These are phyloP conservation scores for Lupinus albus DNA, from an alignment of 306 rosid genomes.

Conservation along the genomic window DNA sequence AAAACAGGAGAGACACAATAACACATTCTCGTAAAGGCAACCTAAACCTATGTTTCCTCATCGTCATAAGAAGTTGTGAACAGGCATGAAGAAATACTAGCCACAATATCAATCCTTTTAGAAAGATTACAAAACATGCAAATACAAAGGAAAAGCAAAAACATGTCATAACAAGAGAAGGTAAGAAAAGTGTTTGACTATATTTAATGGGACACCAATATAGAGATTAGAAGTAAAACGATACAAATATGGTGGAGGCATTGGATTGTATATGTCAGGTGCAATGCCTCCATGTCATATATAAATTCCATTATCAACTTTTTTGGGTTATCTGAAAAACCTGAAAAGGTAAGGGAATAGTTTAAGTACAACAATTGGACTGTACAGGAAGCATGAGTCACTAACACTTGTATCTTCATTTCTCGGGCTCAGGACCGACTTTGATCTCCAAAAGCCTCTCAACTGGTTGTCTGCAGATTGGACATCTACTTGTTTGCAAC, in stretches of 20 bases:
- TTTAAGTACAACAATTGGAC: slow-evolving; percentile 48
- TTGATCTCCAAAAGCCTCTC: slow-evolving; percentile 95
- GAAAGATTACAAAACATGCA: not conserved
- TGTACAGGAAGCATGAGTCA: slow-evolving; percentile 46
- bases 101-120: not conserved
- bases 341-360: slow-evolving; percentile 28
- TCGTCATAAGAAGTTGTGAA: not conserved
- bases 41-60: not conserved
- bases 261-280: slow-evolving; percentile 41
- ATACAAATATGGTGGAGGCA: slow-evolving; percentile 42
- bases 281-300: slow-evolving; percentile 50
- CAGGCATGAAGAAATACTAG: not conserved
- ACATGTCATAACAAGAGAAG: slow-evolving; percentile 5
- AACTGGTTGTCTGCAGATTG: slow-evolving; percentile 96
- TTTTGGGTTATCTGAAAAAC: slow-evolving; percentile 42
- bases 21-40: not conserved
- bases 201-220: slow-evolving; percentile 32
- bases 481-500: slow-evolving; percentile 88
- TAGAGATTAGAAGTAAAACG: slow-evolving; percentile 31
- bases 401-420: slow-evolving; percentile 44
- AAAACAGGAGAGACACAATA: not conserved
- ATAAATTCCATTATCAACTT: slow-evolving; percentile 18
- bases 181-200: slow-evolving; percentile 20
- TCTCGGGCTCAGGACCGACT: slow-evolving; percentile 62
- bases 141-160: not conserved